phyloP scores from a whole-genome alignment of 345 rosid species.

The Syzygium aromaticum region DNA sequence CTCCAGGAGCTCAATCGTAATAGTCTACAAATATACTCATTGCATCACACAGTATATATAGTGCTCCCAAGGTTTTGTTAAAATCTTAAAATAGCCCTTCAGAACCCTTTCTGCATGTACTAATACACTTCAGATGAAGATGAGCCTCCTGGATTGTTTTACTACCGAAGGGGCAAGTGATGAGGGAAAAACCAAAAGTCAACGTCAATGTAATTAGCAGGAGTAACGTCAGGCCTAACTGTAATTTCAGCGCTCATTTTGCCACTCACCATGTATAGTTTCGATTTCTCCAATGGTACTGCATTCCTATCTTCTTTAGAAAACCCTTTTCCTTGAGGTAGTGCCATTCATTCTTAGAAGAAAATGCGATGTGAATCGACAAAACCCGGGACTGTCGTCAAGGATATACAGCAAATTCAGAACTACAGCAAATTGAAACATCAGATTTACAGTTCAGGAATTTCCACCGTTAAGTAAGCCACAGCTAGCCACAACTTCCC shows the following conservation, averaged over 20 bases:
- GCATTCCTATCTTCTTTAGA: slow-evolving; percentile 84
- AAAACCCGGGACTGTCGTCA: slow-evolving; percentile 61
- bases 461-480: background rate
- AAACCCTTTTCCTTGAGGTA: slow-evolving; percentile 63
- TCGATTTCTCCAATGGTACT: slow-evolving; percentile 88
- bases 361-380: slow-evolving; percentile 78
- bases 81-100: background rate
- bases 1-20: background rate
- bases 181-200: background rate
- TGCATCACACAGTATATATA: background rate
- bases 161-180: background rate
- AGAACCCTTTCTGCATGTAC: background rate
- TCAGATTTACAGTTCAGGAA: background rate
- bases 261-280: slow-evolving; percentile 62
- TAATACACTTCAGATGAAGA: background rate
- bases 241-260: background rate
- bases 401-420: background rate
- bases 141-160: background rate
- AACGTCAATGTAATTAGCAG: background rate
- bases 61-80: background rate
- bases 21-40: background rate
- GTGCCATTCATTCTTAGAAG: slow-evolving; percentile 74
- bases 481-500: background rate
- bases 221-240: background rate
- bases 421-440: background rate